Conservation (phyloP, 371 early-diverging fungal species). For the Mortierella sp. region DNA sequence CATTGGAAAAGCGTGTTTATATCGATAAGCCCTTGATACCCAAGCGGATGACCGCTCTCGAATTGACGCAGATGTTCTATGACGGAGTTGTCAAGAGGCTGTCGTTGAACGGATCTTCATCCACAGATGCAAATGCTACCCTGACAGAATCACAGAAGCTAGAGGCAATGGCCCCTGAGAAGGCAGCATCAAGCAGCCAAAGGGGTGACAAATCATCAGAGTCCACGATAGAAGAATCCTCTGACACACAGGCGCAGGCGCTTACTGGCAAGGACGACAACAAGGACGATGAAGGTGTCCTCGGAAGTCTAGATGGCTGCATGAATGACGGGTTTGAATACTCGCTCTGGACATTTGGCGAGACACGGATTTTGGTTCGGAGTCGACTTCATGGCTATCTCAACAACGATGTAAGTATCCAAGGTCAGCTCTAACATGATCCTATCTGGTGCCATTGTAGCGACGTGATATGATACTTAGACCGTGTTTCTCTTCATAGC, state of each 20-base stretch:
- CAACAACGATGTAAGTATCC: slow-evolving; percentile 21
- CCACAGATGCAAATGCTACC: slow-evolving; percentile 20
- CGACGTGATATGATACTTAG: background rate
- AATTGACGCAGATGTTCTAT: slow-evolving; percentile 45
- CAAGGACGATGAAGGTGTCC: slow-evolving; percentile 15
- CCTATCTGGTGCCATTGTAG: too few species aligned
- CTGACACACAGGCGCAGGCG: background rate
- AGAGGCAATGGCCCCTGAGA: background rate
- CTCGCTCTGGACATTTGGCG: slow-evolving; percentile 49
- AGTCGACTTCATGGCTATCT: slow-evolving; percentile 45
- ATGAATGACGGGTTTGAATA: slow-evolving; percentile 35
- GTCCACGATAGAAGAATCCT: background rate
- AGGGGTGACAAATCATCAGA: background rate
- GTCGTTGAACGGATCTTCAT: slow-evolving; percentile 21
- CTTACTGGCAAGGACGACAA: background rate
- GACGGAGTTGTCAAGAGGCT: slow-evolving; percentile 41
- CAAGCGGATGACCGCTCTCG: slow-evolving; percentile 40
- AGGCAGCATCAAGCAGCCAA: background rate
- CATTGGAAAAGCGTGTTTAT: slow-evolving; percentile 35
- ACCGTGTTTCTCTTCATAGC: slow-evolving; percentile 2
- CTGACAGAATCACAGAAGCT: background rate
- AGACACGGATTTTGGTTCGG: slow-evolving; percentile 38
- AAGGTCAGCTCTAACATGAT: too few species aligned
- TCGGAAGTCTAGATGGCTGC: slow-evolving; percentile 17
- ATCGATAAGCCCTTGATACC: slow-evolving; percentile 46